Conservation (phyloP, 352 stramenopile genomes). For the Phytophthora nicotianae region DNA sequence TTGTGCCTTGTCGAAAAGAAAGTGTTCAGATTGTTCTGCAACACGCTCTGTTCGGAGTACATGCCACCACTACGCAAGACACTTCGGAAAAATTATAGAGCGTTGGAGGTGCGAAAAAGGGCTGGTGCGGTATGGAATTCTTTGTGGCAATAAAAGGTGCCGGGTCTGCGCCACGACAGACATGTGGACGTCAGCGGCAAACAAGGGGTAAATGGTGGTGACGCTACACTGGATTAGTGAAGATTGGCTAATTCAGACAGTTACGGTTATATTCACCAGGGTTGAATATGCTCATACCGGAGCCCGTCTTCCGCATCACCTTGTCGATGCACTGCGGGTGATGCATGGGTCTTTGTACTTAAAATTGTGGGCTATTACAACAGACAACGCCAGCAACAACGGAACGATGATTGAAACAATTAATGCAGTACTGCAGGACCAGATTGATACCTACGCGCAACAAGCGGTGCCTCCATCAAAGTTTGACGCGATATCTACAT, state of each 20-base stretch:
- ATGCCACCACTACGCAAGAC: neutral
- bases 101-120: neutral
- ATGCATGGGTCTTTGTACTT: neutral
- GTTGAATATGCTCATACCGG: neutral
- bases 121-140: neutral
- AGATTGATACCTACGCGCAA: neutral
- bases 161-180: neutral
- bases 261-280: neutral
- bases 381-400: neutral
- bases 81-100: neutral
- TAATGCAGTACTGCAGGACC: neutral
- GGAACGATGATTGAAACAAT: neutral
- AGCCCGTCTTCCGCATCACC: neutral
- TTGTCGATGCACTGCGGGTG: neutral
- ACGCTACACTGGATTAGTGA: neutral
- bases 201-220: neutral
- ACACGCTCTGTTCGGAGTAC: neutral
- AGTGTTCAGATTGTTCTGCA: neutral
- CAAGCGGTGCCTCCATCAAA: neutral
- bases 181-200: neutral
- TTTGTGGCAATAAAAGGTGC: neutral
- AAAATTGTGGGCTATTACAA: neutral
- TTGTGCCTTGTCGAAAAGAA: neutral
- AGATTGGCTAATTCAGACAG: neutral
- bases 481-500: neutral